These are phyloP conservation scores for Parachaetomium inaequale DNA, from an alignment of 495 filamentous ascomycete species.

Conservation along the genomic window DNA sequence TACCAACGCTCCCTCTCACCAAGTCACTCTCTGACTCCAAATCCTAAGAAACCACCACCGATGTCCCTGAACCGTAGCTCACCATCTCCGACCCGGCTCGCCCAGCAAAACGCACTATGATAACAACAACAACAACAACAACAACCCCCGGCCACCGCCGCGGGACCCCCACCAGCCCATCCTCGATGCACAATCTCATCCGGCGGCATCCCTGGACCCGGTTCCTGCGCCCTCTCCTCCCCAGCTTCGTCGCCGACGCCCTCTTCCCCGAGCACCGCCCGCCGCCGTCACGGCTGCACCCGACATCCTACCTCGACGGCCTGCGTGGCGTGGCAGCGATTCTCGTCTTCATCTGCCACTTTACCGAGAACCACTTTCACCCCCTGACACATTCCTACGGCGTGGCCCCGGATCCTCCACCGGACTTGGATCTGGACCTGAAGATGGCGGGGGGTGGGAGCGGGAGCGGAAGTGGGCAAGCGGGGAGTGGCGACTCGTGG, in stretches of 20 bases:
- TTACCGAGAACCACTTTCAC: conserved; percentile 42
- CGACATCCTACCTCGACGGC: conserved; percentile 53
- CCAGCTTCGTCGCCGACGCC: conserved; percentile 34
- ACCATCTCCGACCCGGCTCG: not conserved
- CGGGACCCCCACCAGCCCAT: not conserved
- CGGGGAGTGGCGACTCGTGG: conserved; percentile 31
- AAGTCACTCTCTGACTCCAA: not conserved
- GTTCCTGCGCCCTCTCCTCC: conserved; percentile 27
- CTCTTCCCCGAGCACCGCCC: conserved; percentile 31
- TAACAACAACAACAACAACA: not conserved
- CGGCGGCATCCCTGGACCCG: not conserved
- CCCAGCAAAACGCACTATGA: not conserved
- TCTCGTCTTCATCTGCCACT: conserved; percentile 51
- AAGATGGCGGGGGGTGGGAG: too few relatives aligned
- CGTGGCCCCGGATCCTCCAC: conserved; percentile 25
- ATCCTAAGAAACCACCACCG: not conserved
- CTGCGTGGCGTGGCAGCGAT: conserved; percentile 54
- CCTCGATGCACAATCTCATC: not conserved
- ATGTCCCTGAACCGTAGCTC: not conserved
- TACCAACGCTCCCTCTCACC: not conserved
- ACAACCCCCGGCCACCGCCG: not conserved
- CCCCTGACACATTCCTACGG: conserved; percentile 39
- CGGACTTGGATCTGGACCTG: too few relatives aligned
- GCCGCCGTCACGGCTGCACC: conserved; percentile 31
- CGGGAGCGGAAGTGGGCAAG: too few relatives aligned